Base-by-base conservation (phyloP, 2,329 filamentous ascomycete genomes). In the Escovopsis sp. region DNA sequence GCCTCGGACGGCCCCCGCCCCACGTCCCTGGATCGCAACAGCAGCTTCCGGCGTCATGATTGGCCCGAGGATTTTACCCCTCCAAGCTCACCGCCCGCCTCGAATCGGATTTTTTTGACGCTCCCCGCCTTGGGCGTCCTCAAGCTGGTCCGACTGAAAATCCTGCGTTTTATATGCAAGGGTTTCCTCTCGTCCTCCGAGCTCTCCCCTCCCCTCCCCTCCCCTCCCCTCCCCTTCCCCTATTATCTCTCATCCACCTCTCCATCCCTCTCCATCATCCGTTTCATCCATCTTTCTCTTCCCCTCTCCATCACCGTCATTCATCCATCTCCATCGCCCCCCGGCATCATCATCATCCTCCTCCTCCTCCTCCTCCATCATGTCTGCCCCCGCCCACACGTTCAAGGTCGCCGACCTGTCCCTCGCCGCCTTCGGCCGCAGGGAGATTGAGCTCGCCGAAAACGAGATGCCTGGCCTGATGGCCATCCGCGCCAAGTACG, bases 381-480 rank as follows among this genome's bases (percentile, higher is more conserved):
- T 77, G 72, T 62, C 71, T 72, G 82, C 83, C 55, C 86, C 86
- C 66, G 86, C 86, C 59, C 68, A 79, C 65, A 88, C 83, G 67
- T 92, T 85, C 80, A 94, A 94, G 83, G 88, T 98, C 69, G 86
- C 88, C 58, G 90, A 96, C 75, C 82, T 96, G 62, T 84, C 81
- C 61, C 79, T 96, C 60, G 88, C 90, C 59, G 90, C 90, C 65
- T 96, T 98, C 60, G 90, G 90, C 66, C 87, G 90, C 68, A 87
- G 88, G 66, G 90, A 98, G 78, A 94, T 98, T 56, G 87, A 94
- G 68, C 76, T 96, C 58, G 87, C 90, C 55, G 88, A 96, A 65
- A 78, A 84, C 59, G 80, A 86, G 72, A 94, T 94, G 87, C 87
- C 88, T 47, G 88, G 90, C 76, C 78, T 98, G 51, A 93, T 98